Evolutionary conservation across 495 filamentous ascomycete species (phyloP), one percentile per base, ranked within the genome.

Genomic region (Aspergillus affinis): DNA sequence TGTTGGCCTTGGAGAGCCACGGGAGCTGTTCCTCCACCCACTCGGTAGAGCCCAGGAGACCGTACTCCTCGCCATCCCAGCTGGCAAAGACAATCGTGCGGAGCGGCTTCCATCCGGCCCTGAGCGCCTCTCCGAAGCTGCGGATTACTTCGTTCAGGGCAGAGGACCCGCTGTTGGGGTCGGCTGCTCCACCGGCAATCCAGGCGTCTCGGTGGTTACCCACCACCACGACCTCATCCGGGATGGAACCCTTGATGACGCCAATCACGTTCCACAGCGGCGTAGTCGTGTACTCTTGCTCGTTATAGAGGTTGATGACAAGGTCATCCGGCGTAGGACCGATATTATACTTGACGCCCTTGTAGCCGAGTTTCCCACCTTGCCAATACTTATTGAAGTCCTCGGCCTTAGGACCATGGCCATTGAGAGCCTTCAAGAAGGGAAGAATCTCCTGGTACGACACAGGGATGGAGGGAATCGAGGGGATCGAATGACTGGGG

Each of bases 151-250:
- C 95, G 26, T 97, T 82, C 75, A 97, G 83, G 4, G 93, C 84
- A 19, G 93, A 92, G 0, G 93, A 96, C 18, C 94, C 94, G 49
- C 89, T 91, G 70, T 92, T 91, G 0, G 94, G 91, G 60, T 92
- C 89, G 1, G 84, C 85, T 12, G 92, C 90, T 48, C 94, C 93
- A 52, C 92, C 91, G 9, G 88, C 90, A 68, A 95, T 86, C 92
- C 92, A 97, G 0, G 92, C 90, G 76, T 98, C 94, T 15, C 93
- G 88, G 69, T 98, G 94, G 67, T 98, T 98, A 15, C 95, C 95
- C n/a, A 98, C 75, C 7, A 98, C 81, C 51, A 97, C 81, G 12
- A 96, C 92, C 68, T 97, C 93, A 57, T 92, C 87, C 0, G 86
- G 78, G 54, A 96, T 86, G 9, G 85, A 88, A n/a, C 94, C 94